Evolutionary conservation across 2,329 filamentous ascomycete species (phyloP).

Genomic region (Penicillium glabrum): DNA sequence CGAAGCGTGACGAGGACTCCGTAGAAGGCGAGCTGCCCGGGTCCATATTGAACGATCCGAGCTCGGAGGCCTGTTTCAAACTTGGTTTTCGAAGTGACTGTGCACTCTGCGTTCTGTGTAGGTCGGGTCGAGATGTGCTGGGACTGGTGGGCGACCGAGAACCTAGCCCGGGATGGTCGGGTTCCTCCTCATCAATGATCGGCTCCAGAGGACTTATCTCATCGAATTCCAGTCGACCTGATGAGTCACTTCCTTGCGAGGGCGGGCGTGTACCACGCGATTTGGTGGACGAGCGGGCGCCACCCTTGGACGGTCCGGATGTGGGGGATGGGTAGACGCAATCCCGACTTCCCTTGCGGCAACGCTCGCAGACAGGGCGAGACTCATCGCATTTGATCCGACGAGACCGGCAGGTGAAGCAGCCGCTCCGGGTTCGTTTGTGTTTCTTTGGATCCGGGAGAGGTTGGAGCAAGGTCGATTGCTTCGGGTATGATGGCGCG

Average conservation of each 20-base stretch:
- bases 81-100: conserved; percentile 32
- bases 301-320: conserved; percentile 42
- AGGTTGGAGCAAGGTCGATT: conserved; percentile 32
- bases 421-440: conserved; percentile 87
- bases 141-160: conserved; percentile 23
- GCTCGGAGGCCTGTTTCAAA: conserved; percentile 29
- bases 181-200: conserved; percentile 47
- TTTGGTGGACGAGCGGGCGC: conserved; percentile 45
- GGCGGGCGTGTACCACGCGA: conserved; percentile 38
- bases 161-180: conserved; percentile 24
- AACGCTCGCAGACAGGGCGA: conserved; percentile 84
- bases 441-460: conserved; percentile 77
- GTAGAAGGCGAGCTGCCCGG: conserved; percentile 54
- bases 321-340: conserved; percentile 78
- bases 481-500: conserved; percentile 24
- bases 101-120: conserved; percentile 29
- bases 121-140: conserved; percentile 18
- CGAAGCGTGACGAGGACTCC: conserved; percentile 43
- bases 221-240: conserved; percentile 49
- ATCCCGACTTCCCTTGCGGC: conserved; percentile 85
- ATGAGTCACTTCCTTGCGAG: conserved; percentile 51
- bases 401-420: conserved; percentile 85
- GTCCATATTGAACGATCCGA: conserved; percentile 44
- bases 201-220: conserved; percentile 40
- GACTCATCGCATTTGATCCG: conserved; percentile 94